A percentile compares a stretch with the other conserved stretches of the same genome.
Evolutionary conservation across 2,329 filamentous ascomycete genomes (phyloP).

Genomic region (Neonectria magnoliae): DNA sequence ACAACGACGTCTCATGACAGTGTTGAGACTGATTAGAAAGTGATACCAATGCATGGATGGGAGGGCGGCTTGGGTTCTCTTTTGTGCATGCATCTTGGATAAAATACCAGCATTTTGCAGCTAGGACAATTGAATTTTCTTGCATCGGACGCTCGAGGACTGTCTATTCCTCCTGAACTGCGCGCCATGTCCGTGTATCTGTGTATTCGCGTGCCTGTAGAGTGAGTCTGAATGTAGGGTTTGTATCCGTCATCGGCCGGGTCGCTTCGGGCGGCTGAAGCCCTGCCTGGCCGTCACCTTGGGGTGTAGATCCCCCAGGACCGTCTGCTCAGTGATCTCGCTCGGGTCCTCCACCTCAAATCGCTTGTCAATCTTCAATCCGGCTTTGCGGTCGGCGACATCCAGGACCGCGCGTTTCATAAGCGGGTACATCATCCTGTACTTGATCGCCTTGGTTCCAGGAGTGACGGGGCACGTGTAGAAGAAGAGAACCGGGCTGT

Average conservation of each 20-base stretch:
- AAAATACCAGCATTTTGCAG: conserved; percentile 44
- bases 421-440: conserved; percentile 84
- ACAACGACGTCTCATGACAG: conserved; percentile 13
- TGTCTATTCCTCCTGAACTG: conserved; percentile 24
- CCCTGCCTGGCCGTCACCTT: conserved; percentile 72
- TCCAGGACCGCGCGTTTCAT: conserved; percentile 74
- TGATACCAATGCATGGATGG: conserved; percentile 41
- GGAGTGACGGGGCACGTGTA: conserved; percentile 80
- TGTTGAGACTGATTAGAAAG: conserved; percentile 31
- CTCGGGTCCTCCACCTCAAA: conserved; percentile 73
- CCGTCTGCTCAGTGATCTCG: conserved; percentile 74
- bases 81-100: conserved; percentile 42
- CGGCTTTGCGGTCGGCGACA: conserved; percentile 73
- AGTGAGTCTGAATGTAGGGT: neutral
- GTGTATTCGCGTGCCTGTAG: neutral
- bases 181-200: conserved; percentile 1
- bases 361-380: conserved; percentile 74
- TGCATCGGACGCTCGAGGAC: conserved; percentile 22
- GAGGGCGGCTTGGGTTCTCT: conserved; percentile 36
- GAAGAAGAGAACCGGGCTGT: conserved; percentile 77
- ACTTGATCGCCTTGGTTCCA: conserved; percentile 77
- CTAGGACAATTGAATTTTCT: conserved; percentile 42
- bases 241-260: conserved; percentile 64
- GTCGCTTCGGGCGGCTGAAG: conserved; percentile 83
- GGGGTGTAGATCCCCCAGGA: conserved; percentile 75